Conservation (phyloP, 225 moss, liverwort and hornwort genomes). For the Marchantia paleacea region DNA sequence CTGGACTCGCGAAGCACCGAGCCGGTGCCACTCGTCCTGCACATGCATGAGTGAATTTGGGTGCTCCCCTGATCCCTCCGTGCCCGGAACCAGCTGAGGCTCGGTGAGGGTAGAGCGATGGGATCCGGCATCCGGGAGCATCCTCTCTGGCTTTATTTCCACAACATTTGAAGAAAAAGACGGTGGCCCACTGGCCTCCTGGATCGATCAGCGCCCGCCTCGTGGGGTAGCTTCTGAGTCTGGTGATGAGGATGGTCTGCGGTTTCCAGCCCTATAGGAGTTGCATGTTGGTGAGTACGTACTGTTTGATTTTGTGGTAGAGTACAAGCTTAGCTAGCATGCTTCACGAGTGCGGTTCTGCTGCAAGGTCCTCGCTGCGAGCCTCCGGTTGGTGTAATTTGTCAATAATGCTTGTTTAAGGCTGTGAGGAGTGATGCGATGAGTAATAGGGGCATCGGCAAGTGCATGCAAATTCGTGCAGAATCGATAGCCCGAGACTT, state of each 20-base stretch:
- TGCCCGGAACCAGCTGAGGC: slow-evolving; percentile 3
- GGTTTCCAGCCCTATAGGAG: neutral
- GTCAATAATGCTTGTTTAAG: neutral
- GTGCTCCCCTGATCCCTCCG: neutral
- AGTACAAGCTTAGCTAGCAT: slow-evolving; percentile 1
- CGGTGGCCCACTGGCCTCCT: slow-evolving; percentile 10
- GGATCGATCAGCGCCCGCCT: slow-evolving; percentile 2
- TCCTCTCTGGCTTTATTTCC: neutral
- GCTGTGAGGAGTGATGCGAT: neutral
- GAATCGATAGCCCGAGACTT: neutral
- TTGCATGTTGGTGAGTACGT: neutral
- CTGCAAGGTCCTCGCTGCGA: neutral
- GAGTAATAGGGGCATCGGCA: neutral
- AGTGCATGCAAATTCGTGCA: neutral
- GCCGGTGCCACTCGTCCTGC: neutral
- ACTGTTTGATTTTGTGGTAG: neutral
- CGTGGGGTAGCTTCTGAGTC: neutral
- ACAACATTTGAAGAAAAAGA: neutral
- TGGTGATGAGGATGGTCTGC: slow-evolving; percentile 4
- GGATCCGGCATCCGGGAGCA: neutral
- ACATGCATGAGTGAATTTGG: neutral
- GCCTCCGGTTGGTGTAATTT: neutral
- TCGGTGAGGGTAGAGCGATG: neutral
- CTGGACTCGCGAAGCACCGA: neutral
- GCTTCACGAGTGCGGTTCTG: neutral